phyloP scores from a whole-genome alignment of 106 monocot genomes.

The Allium sativum region DNA sequence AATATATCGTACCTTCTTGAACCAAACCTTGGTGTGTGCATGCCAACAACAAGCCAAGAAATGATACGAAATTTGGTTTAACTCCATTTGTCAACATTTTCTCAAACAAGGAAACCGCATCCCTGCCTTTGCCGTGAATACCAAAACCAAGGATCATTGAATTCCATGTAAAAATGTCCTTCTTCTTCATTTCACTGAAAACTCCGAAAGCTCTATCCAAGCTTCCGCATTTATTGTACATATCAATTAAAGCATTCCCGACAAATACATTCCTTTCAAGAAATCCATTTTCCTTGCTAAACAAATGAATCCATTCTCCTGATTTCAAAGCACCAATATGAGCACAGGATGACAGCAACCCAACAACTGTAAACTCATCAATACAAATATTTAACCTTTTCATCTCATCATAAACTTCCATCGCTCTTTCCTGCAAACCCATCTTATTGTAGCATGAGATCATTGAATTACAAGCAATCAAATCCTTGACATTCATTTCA shows the following conservation, averaged over 20 bases:
- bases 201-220: constrained; percentile 21
- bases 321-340: constrained; percentile 20
- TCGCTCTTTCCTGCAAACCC: constrained; percentile 15
- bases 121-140: constrained; percentile 21
- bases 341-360: constrained; percentile 27
- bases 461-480: constrained; percentile 32
- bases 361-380: constrained; percentile 28
- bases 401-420: constrained; percentile 19
- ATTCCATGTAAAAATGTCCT: constrained; percentile 32
- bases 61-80: constrained; percentile 19
- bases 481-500: constrained; percentile 23
- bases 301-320: constrained; percentile 16
- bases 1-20: constrained; percentile 20
- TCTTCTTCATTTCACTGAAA: constrained; percentile 16
- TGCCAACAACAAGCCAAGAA: constrained; percentile 33
- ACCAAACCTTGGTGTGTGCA: constrained; percentile 38
- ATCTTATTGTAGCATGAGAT: constrained; percentile 19
- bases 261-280: constrained; percentile 19
- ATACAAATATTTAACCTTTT: constrained; percentile 4
- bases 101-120: constrained; percentile 17
- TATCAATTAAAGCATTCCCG: constrained; percentile 33
- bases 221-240: constrained; percentile 37
- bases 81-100: constrained; percentile 19
- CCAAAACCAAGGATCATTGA: constrained; percentile 37
- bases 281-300: constrained; percentile 13